Conservation (phyloP, 352 stramenopile genomes). For the Phytophthora uliginosa region DNA sequence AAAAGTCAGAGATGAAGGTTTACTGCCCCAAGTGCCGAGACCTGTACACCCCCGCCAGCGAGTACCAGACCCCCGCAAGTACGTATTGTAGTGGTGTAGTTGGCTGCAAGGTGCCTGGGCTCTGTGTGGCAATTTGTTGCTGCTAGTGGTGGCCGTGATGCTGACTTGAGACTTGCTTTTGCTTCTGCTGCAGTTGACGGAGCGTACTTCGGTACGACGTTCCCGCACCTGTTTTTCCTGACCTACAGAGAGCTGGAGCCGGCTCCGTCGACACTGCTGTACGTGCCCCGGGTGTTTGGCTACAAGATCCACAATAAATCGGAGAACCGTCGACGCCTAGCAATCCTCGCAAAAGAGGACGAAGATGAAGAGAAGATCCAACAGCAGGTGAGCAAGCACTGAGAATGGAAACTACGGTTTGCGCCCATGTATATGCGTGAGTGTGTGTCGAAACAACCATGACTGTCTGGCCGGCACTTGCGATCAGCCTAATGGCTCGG, state of each 20-base stretch:
- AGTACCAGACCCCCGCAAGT: constrained; percentile 89
- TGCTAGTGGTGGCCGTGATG: neutral
- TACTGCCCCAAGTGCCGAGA: constrained; percentile 93
- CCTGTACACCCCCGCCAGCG: constrained; percentile 85
- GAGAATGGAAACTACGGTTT: constrained; percentile 42
- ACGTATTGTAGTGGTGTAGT: constrained; percentile 34
- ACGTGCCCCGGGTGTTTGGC: constrained; percentile 93
- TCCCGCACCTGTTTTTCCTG: constrained; percentile 99
- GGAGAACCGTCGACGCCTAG: constrained; percentile 84
- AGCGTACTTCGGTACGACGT: constrained; percentile 99
- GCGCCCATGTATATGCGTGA: constrained; percentile 28
- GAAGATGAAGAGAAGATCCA: constrained; percentile 80
- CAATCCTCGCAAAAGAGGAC: constrained; percentile 84
- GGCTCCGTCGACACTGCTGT: constrained; percentile 84
- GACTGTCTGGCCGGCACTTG: neutral
- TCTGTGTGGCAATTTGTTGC: neutral
- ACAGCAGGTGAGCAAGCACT: constrained; percentile 69
- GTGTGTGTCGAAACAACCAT: constrained; percentile 1
- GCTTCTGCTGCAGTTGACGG: constrained; percentile 86
- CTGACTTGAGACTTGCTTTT: constrained; percentile 16
- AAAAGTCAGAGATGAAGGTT: constrained; percentile 93
- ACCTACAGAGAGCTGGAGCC: constrained; percentile 96
- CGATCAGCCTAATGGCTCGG: constrained; percentile 12
- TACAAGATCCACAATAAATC: constrained; percentile 94
- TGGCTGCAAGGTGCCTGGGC: neutral